Base-by-base conservation (phyloP, 257 asterid species). In the Solanum okadae region DNA sequence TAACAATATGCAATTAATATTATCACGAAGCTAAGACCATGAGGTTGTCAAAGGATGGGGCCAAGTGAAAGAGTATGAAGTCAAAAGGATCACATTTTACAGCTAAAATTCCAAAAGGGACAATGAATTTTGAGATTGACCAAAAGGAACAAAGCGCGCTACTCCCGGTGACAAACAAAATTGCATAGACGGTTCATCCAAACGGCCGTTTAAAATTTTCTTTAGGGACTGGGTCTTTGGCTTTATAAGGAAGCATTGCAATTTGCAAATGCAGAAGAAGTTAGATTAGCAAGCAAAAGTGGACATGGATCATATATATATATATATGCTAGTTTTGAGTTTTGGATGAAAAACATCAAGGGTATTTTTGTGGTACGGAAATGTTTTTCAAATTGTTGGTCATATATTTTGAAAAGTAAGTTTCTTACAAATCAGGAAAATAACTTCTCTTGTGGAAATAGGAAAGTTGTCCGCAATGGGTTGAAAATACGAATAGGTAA, bases 301-400 rank as follows among this genome's bases (percentile, higher is more conserved):
- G 71, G 27, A 46, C 82, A 79, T 40, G 9, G 83, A 67, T 27
- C 20, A n/a, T 61, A 38, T 38, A 35, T 35, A 42, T 35, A 11
- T 11, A 13, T 86, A 75, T 88, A 71, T 88, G 79, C 88, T 8
- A 56, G 44, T 59, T 83, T 33, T 83, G 86, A 56, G 44, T 23
- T 83, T 33, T 56, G 73, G 59, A 25, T 3, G 75, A 70, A 86
- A 83, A 90, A 87, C 90, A 88, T 79, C 68, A 42, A 11, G 72
- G 34, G 9, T 11, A 3, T 11, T 14, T n/a, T 65, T 40, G 46
- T 2, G 33, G 18, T n/a, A 25, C 8, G 8, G 18, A 65, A 65
- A 25, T 25, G 8, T 25, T 65, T 65, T n/a, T 12, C n/a, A n/a
- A 65, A n/a, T 65, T 29, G 34, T 65, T 25, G 34, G 15, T 49